A percentile compares a stretch with the other conserved stretches of the same genome.
These are phyloP conservation scores for Biscogniauxia mediterranea DNA, from an alignment of 2,329 filamentous ascomycete species.

Conservation along the genomic window DNA sequence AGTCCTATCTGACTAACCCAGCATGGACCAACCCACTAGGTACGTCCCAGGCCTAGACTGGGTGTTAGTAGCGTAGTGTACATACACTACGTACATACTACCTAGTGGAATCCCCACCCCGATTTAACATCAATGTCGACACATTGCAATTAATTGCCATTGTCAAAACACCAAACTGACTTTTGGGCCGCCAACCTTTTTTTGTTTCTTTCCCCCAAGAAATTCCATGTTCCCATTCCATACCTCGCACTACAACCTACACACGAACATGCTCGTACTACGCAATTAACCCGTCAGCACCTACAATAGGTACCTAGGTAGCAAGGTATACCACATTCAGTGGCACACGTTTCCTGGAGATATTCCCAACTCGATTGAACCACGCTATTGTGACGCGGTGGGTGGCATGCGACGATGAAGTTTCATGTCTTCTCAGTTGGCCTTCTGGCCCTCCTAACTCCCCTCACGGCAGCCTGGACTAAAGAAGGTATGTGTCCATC, in stretches of 20 bases:
- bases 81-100: no score
- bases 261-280: not conserved
- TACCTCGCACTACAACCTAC: not conserved
- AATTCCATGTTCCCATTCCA: not conserved
- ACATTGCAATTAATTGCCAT: slow-evolving; percentile 19
- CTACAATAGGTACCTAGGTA: not conserved
- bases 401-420: slow-evolving; percentile 63
- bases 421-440: slow-evolving; percentile 64
- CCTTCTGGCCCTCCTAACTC: slow-evolving; percentile 65
- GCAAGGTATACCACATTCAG: not conserved
- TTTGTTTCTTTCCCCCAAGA: not conserved
- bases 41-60: not conserved
- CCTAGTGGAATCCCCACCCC: not conserved
- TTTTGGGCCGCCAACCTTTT: not conserved
- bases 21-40: not conserved
- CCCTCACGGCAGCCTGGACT: slow-evolving; percentile 73
- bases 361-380: not conserved
- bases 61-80: no score
- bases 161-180: not conserved
- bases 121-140: slow-evolving; percentile 13
- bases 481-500: slow-evolving; percentile 67
- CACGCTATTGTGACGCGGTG: not conserved
- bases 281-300: not conserved
- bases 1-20: no score
- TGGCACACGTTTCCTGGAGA: not conserved